Evolutionary conservation across 306 rosid genomes (phyloP).

Genomic region (Cucumis melo): DNA sequence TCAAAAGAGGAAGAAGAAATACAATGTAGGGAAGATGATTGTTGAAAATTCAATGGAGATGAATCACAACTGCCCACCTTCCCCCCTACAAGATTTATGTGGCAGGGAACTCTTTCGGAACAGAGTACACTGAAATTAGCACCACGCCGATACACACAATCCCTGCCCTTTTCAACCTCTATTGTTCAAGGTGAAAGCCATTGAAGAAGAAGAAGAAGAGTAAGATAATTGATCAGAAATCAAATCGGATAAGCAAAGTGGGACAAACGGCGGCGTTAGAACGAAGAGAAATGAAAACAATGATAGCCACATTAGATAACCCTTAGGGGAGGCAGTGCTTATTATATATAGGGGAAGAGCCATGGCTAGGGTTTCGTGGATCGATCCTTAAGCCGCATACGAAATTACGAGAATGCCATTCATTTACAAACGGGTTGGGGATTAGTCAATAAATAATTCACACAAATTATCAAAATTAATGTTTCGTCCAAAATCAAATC

Average conservation of each 20-base stretch:
- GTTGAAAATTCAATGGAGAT: constrained; percentile 3
- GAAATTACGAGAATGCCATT: not conserved
- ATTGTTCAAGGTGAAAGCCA: not conserved
- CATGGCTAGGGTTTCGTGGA: not conserved
- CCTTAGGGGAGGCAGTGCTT: not conserved
- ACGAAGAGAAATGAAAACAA: not conserved
- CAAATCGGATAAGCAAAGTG: not conserved
- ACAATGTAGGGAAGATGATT: constrained; percentile 6
- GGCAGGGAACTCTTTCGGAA: constrained; percentile 9
- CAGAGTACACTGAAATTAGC: constrained; percentile 9
- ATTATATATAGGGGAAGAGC: not conserved
- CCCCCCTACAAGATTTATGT: constrained; percentile 1
- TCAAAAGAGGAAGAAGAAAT: not conserved
- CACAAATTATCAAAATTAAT: no score
- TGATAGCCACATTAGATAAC: no score
- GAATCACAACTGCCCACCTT: constrained; percentile 14
- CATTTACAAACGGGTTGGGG: no score
- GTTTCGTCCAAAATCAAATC: no score
- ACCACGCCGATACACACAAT: constrained; percentile 15
- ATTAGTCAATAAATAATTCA: no score
- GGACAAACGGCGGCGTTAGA: not conserved
- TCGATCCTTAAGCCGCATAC: not conserved
- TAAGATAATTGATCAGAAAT: no score
- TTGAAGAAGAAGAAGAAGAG: not conserved
- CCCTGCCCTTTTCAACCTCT: constrained; percentile 1